Percentiles rank a stretch among this genome's conserved stretches.
Evolutionary conservation across 306 rosid species (phyloP).

Genomic region (Herpetospermum pedunculosum): DNA sequence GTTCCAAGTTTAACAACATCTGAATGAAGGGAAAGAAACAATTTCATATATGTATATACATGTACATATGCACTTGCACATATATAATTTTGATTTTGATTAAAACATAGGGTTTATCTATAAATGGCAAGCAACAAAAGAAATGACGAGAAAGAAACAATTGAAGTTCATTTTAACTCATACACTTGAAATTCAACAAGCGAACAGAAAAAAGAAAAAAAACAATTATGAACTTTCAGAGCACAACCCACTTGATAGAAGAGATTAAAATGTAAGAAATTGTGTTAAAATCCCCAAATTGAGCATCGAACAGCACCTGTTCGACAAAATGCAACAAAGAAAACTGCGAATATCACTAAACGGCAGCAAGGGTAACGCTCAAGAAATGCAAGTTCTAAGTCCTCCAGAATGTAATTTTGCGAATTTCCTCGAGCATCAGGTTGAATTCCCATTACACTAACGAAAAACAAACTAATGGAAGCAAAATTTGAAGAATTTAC

Average conservation of each 20-base stretch:
- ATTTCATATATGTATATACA: neutral
- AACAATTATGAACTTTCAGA: neutral
- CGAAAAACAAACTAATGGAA: neutral
- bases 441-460: neutral
- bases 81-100: neutral
- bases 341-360: neutral
- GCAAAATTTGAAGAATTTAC: neutral
- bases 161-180: neutral
- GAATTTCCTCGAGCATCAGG: neutral
- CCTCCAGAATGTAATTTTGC: neutral
- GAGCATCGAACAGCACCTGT: neutral
- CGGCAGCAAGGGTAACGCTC: neutral
- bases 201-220: neutral
- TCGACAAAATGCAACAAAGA: neutral
- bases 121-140: neutral
- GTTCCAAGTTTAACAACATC: neutral
- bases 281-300: neutral
- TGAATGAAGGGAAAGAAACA: neutral
- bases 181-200: neutral
- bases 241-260: neutral
- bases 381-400: neutral
- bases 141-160: neutral
- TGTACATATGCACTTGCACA: neutral
- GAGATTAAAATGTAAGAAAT: neutral
- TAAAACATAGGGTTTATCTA: neutral